Evolutionary conservation across 228 moss, liverwort and hornwort genomes (phyloP).

Genomic region (Sphagnum magellanicum): DNA sequence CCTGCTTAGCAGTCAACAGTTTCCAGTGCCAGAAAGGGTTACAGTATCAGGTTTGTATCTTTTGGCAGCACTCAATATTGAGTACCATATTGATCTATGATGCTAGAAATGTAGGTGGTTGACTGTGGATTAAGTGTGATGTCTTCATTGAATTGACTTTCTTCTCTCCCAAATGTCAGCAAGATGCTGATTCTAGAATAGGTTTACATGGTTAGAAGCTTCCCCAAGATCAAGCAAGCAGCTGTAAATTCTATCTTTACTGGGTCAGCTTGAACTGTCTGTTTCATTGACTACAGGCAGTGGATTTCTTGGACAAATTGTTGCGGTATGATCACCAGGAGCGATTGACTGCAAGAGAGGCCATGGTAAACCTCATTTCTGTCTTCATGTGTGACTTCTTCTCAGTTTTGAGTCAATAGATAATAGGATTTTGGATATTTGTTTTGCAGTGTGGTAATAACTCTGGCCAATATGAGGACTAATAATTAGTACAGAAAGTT

Average conservation of each 20-base stretch:
- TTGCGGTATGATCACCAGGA: slow-evolving; percentile 21
- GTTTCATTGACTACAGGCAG: slow-evolving; percentile 2
- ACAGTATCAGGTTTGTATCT: not conserved
- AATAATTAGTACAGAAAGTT: too few species aligned
- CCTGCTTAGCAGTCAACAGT: not conserved
- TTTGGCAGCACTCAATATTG: not conserved
- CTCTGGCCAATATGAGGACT: too few species aligned
- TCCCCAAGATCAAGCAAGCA: too few species aligned
- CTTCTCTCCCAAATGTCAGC: too few species aligned
- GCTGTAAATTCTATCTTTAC: too few species aligned
- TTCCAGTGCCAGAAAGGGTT: too few species aligned
- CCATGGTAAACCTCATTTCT: slow-evolving; percentile 7
- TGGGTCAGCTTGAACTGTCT: not conserved
- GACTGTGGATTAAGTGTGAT: too few species aligned
- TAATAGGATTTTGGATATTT: not conserved
- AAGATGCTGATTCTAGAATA: too few species aligned
- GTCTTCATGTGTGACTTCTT: not conserved
- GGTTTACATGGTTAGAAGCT: too few species aligned
- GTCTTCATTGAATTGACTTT: too few species aligned
- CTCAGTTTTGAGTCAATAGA: not conserved
- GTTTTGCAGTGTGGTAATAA: not conserved
- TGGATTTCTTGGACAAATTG: slow-evolving; percentile 24
- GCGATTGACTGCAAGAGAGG: slow-evolving; percentile 20
- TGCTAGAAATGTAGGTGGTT: too few species aligned
- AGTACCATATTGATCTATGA: too few species aligned